phyloP scores from a whole-genome alignment of 805 yeast species.

The Ogataea paraovalis region DNA sequence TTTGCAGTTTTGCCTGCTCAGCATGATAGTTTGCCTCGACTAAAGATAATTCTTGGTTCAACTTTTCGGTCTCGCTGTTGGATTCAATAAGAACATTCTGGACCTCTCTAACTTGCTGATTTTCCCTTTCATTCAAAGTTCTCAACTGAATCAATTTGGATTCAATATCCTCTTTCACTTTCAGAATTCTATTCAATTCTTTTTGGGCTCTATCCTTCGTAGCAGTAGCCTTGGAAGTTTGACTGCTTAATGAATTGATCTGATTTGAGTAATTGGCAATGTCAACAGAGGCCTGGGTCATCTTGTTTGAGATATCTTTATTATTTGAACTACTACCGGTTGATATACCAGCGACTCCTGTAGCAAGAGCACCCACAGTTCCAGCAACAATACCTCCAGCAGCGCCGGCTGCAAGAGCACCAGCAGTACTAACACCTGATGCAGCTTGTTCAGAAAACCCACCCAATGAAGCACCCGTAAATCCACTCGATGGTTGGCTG shows the following conservation, averaged over 20 bases:
- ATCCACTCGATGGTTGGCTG: conserved; percentile 15
- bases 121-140: conserved; percentile 73
- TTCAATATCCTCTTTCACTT: conserved; percentile 68
- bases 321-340: conserved; percentile 6
- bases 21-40: conserved; percentile 77
- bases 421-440: conserved; percentile 39
- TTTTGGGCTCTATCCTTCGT: conserved; percentile 72
- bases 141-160: conserved; percentile 63
- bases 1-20: conserved; percentile 59
- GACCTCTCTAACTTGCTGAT: conserved; percentile 66
- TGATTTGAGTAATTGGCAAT: conserved; percentile 85
- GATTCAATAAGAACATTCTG: conserved; percentile 59
- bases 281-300: conserved; percentile 78
- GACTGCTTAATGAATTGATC: conserved; percentile 70
- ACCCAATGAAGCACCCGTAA: conserved; percentile 2
- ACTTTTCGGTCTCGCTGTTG: conserved; percentile 60
- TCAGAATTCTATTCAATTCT: conserved; percentile 66
- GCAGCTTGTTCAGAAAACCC: conserved; percentile 3
- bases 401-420: background rate
- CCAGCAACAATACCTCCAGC: background rate
- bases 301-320: conserved; percentile 58
- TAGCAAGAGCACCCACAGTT: too few relatives aligned
- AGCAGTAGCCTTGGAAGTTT: conserved; percentile 65
- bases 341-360: too few relatives aligned
- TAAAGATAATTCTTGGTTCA: conserved; percentile 68